Conservation (phyloP, 352 stramenopile genomes). For the Phytophthora chlamydospora region DNA sequence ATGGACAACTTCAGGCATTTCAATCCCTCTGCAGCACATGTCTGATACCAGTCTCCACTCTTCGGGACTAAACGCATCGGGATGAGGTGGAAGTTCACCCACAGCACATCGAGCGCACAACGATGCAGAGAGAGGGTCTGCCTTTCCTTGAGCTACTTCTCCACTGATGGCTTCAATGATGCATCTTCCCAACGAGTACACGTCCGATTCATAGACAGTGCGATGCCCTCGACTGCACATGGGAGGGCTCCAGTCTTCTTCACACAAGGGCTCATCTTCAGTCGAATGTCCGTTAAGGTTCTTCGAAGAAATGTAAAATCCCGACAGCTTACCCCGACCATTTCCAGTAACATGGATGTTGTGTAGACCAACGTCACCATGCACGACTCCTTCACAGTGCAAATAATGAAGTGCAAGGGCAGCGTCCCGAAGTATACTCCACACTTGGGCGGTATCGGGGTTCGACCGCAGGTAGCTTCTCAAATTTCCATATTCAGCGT, state of each 20-base stretch:
- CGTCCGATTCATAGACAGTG: neutral
- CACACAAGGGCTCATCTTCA: no score
- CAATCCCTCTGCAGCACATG: conserved; percentile 11
- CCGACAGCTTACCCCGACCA: conserved; percentile 2
- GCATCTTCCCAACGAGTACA: conserved; percentile 10
- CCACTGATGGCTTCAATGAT: conserved; percentile 6
- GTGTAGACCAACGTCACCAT: conserved; percentile 1
- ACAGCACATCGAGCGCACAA: no score
- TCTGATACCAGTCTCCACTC: conserved; percentile 9
- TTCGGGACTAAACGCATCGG: conserved; percentile 3
- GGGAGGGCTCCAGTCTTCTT: no score
- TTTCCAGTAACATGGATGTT: conserved; percentile 5
- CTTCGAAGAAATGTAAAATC: neutral
- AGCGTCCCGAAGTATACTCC: conserved; percentile 1
- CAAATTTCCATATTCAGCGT: conserved; percentile 5
- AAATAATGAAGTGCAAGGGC: conserved; percentile 14
- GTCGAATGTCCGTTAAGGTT: neutral
- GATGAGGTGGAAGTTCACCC: neutral
- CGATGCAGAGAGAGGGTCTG: neutral
- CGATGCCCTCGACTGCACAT: no score
- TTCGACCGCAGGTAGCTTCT: neutral
- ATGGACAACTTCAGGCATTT: conserved; percentile 5
- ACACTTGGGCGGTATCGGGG: neutral
- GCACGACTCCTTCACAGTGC: neutral
- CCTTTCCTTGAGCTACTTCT: neutral